phyloP scores from a whole-genome alignment of 495 filamentous ascomycete genomes.

The Tuber calosporum region DNA sequence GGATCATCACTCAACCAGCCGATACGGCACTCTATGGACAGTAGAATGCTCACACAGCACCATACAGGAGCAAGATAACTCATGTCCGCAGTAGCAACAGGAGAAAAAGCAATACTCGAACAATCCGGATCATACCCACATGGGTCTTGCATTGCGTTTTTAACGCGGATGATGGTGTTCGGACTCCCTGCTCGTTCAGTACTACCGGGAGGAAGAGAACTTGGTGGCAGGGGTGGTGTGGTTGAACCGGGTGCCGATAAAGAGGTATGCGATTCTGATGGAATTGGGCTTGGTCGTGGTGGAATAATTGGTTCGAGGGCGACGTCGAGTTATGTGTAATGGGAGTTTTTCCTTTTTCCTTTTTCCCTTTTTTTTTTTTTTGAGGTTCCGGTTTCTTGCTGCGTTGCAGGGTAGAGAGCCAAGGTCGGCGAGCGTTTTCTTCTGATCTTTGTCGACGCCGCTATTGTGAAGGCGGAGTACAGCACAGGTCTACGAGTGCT shows the following conservation, averaged over 20 bases:
- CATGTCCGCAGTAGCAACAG: not conserved
- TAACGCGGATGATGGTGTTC: not conserved
- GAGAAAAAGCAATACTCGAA: not conserved
- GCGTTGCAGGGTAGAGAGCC: not conserved
- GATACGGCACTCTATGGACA: not conserved
- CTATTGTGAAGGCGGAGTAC: not conserved
- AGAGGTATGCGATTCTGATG: not conserved
- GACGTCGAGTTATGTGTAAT: not conserved
- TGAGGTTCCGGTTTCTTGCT: conserved; percentile 3
- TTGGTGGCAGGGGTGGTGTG: not conserved
- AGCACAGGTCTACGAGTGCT: not conserved
- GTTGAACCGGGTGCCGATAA: not conserved
- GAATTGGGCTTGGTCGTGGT: conserved; percentile 5
- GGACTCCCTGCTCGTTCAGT: not conserved
- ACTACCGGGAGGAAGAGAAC: not conserved
- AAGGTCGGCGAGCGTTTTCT: not conserved
- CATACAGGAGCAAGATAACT: not conserved
- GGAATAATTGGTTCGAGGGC: conserved; percentile 5
- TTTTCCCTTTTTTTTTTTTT: not conserved
- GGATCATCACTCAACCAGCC: not conserved
- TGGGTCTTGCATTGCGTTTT: conserved; percentile 2
- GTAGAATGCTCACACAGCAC: not conserved
- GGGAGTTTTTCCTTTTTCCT: not conserved
- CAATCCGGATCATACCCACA: not conserved
- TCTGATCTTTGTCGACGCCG: not conserved